A percentile compares a stretch with the other conserved stretches of the same genome.
Conservation (phyloP, 306 rosid species). For the Citrullus colocynthis region DNA sequence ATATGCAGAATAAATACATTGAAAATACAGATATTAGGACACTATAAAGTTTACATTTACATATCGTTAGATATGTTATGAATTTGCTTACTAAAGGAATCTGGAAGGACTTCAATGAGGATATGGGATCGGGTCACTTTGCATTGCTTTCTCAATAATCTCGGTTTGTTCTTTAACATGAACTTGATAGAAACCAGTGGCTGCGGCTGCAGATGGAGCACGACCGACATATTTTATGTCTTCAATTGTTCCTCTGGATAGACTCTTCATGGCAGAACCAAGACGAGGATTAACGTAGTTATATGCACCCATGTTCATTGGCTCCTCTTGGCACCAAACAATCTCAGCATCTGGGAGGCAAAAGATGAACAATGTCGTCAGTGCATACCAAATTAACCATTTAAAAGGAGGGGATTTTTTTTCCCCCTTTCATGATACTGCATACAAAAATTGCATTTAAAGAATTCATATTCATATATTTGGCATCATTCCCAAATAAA, state of each 20-base stretch:
- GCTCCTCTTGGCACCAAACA: constrained; percentile 98
- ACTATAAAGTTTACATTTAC: neutral
- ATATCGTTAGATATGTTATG: neutral
- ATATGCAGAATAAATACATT: neutral
- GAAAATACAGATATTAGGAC: neutral
- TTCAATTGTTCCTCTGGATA: constrained; percentile 53
- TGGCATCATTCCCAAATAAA: neutral
- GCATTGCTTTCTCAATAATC: constrained; percentile 60
- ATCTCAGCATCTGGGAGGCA: constrained; percentile 63
- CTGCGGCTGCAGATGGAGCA: constrained; percentile 86
- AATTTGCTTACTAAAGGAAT: neutral
- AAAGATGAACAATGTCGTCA: neutral
- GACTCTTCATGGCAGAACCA: constrained; percentile 53
- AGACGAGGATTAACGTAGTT: constrained; percentile 57
- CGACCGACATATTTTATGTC: constrained; percentile 79
- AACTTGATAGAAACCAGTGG: constrained; percentile 73
- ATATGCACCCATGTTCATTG: constrained; percentile 97
- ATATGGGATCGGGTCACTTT: constrained; percentile 44
- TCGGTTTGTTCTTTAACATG: constrained; percentile 81
- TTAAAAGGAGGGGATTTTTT: neutral
- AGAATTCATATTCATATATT: neutral
- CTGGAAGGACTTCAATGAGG: constrained; percentile 12
- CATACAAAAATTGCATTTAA: neutral
- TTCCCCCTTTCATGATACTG: too few species aligned
- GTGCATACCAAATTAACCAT: neutral